Evolutionary conservation across 345 rosid species (phyloP).

Genomic region (Aegle marmelos): DNA sequence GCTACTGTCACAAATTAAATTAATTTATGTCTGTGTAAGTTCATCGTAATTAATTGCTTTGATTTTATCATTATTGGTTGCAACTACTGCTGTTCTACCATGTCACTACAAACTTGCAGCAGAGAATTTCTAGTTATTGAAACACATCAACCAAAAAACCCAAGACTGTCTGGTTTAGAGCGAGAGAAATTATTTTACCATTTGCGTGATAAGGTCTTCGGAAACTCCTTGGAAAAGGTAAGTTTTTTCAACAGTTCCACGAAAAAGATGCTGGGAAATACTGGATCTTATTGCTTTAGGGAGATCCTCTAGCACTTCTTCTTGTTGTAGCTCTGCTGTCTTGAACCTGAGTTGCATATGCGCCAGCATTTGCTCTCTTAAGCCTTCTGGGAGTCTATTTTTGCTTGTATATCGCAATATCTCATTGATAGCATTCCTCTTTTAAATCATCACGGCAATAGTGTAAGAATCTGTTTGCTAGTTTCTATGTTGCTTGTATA

Average conservation of each 20-base stretch:
- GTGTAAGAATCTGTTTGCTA: neutral
- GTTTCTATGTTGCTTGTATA: neutral
- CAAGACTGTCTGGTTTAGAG: neutral
- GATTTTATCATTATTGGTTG: no score
- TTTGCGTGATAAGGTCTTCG: conserved; percentile 62
- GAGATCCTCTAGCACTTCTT: conserved; percentile 72
- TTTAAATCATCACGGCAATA: conserved; percentile 16
- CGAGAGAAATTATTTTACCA: conserved; percentile 37
- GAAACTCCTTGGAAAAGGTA: conserved; percentile 79
- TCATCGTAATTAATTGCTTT: neutral
- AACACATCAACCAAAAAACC: neutral
- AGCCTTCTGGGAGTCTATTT: conserved; percentile 74
- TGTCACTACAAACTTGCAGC: neutral
- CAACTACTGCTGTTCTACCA: neutral
- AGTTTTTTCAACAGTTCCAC: conserved; percentile 42
- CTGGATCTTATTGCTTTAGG: conserved; percentile 92
- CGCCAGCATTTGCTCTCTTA: conserved; percentile 89
- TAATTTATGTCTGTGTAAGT: neutral
- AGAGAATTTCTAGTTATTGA: neutral
- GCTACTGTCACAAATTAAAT: neutral
- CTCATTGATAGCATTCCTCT: conserved; percentile 82
- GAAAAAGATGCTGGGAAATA: conserved; percentile 81
- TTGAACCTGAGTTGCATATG: conserved; percentile 93
- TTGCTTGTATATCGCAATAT: conserved; percentile 73
- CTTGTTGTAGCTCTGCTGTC: conserved; percentile 81